Conservation (phyloP, 306 rosid genomes). For the Quercus wislizeni region DNA sequence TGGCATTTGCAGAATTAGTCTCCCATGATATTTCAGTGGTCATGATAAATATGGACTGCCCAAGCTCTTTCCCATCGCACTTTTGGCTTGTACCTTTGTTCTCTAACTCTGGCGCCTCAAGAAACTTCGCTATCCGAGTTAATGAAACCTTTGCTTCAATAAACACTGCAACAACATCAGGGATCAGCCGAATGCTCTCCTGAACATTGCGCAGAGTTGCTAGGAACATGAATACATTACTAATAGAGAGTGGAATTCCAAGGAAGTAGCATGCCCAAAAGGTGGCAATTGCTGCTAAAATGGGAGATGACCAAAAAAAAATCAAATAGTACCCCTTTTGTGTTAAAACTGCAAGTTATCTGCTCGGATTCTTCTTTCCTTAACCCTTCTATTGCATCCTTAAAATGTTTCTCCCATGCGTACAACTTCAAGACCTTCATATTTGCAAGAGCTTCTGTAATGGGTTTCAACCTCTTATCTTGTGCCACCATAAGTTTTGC, state of each 20-base stretch:
- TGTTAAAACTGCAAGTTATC: background rate
- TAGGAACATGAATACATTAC: conserved; percentile 26
- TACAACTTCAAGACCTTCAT: conserved; percentile 37
- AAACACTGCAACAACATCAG: conserved; percentile 23
- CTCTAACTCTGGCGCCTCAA: conserved; percentile 25
- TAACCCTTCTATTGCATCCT: conserved; percentile 13
- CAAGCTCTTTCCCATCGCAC: background rate
- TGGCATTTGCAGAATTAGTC: conserved; percentile 12
- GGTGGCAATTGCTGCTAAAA: conserved; percentile 14
- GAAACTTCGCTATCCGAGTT: conserved; percentile 24
- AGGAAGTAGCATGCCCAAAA: conserved; percentile 33
- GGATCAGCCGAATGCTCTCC: conserved; percentile 25
- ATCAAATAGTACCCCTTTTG: conserved; percentile 7
- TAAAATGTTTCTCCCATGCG: conserved; percentile 34
- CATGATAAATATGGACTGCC: conserved; percentile 9
- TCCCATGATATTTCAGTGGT: conserved; percentile 28
- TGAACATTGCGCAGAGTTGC: conserved; percentile 28
- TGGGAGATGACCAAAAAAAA: conserved; percentile 30
- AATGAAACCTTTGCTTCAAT: conserved; percentile 32
- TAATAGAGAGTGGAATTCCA: conserved; percentile 14
- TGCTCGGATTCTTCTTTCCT: conserved; percentile 21
- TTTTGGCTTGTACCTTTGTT: conserved; percentile 1
- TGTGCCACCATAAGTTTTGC: conserved; percentile 22
- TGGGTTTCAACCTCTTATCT: conserved; percentile 21
- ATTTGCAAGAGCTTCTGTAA: conserved; percentile 25